These are phyloP conservation scores for Moesziomyces antarcticus DNA, from an alignment of 1,284 basidiomycete genomes.

Conservation along the genomic window DNA sequence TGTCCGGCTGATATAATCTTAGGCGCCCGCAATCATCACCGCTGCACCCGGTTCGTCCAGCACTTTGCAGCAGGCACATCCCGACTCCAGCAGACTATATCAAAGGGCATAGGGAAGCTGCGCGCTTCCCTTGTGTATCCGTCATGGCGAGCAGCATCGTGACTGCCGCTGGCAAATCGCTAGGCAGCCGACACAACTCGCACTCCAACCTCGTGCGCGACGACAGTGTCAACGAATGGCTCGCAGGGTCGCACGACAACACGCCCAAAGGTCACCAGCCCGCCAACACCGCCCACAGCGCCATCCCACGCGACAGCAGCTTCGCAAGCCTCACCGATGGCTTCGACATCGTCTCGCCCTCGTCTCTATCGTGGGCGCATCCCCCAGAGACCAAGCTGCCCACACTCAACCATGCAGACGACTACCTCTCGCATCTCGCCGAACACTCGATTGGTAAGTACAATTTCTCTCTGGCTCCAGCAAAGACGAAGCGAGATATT, in stretches of 20 bases:
- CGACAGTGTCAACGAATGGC: conserved; percentile 40
- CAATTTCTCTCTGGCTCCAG: neutral
- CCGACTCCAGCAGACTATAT: neutral
- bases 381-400: conserved; percentile 25
- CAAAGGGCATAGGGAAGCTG: conserved; percentile 10
- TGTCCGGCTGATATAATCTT: neutral
- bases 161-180: conserved; percentile 25
- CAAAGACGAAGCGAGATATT: neutral
- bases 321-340: conserved; percentile 38
- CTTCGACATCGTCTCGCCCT: conserved; percentile 42
- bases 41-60: neutral
- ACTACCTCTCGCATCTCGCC: conserved; percentile 27
- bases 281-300: conserved; percentile 3
- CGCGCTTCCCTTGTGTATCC: conserved; percentile 14
- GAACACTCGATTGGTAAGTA: conserved; percentile 39
- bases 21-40: too few species aligned
- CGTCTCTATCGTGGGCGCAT: conserved; percentile 21
- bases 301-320: conserved; percentile 25
- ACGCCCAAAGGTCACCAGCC: conserved; percentile 22
- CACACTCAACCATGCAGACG: conserved; percentile 34
- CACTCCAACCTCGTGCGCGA: conserved; percentile 39
- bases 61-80: neutral
- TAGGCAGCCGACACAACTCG: conserved; percentile 47
- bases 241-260: conserved; percentile 25
- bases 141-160: conserved; percentile 37